Conservation (phyloP, 805 yeast genomes). For the Zygotorulaspora chibaensis region DNA sequence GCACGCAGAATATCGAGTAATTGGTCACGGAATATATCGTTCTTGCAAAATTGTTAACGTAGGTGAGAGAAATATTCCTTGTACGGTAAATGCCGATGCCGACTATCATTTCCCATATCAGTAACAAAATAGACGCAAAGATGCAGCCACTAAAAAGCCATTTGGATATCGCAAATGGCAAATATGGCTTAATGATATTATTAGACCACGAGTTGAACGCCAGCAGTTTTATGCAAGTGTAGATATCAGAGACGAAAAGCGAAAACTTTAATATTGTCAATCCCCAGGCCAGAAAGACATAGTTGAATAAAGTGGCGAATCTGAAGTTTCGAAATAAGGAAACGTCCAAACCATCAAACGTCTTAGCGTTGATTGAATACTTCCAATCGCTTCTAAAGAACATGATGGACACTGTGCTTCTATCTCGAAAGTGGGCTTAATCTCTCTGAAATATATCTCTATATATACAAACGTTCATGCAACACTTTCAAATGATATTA, state of each 20-base stretch:
- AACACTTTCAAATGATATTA: too few species aligned
- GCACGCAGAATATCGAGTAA: slow-evolving; percentile 68
- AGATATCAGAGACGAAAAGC: slow-evolving; percentile 64
- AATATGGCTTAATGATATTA: slow-evolving; percentile 43
- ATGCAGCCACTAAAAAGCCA: slow-evolving; percentile 85
- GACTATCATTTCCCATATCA: slow-evolving; percentile 52
- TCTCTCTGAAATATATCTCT: too few species aligned
- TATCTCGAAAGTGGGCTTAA: too few species aligned
- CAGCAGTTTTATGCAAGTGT: slow-evolving; percentile 69
- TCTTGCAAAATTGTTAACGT: slow-evolving; percentile 62
- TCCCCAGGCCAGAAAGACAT: slow-evolving; percentile 23
- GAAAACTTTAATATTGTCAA: slow-evolving; percentile 48
- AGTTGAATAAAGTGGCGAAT: slow-evolving; percentile 22
- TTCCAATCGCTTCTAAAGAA: slow-evolving; percentile 29
- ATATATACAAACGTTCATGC: too few species aligned
- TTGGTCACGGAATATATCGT: slow-evolving; percentile 50
- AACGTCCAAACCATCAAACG: slow-evolving; percentile 28
- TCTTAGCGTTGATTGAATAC: slow-evolving; percentile 24
- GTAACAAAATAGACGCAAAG: slow-evolving; percentile 56
- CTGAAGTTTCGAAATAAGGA: slow-evolving; percentile 21
- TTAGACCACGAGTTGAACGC: slow-evolving; percentile 70
- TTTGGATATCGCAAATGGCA: slow-evolving; percentile 48
- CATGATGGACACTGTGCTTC: background rate
- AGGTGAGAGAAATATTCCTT: slow-evolving; percentile 62
- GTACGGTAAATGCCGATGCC: slow-evolving; percentile 58